A percentile compares a stretch with the other conserved stretches of the same genome.
Conservation (phyloP, 2,329 filamentous ascomycete genomes). For the Canariomyces notabilis region DNA sequence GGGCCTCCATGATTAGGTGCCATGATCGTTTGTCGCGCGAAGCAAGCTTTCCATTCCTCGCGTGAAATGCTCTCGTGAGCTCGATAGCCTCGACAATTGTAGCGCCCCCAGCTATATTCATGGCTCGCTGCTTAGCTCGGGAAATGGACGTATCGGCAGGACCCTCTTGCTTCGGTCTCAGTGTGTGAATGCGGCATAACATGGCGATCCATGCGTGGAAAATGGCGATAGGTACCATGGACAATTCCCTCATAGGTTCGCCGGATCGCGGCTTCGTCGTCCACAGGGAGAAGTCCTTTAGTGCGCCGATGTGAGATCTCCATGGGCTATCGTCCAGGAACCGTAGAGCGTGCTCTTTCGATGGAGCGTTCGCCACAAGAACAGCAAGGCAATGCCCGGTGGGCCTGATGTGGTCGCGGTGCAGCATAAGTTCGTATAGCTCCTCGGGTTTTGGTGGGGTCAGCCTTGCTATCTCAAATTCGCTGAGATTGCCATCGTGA, state of each 20-base stretch:
- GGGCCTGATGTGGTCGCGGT: slow-evolving; percentile 43
- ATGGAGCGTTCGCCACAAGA: slow-evolving; percentile 49
- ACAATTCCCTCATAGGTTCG: slow-evolving; percentile 11
- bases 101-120: neutral
- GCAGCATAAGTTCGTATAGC: slow-evolving; percentile 61
- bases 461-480: slow-evolving; percentile 60
- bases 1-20: slow-evolving; percentile 37
- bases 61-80: slow-evolving; percentile 28
- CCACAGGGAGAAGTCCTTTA: slow-evolving; percentile 13
- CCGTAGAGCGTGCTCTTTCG: slow-evolving; percentile 40
- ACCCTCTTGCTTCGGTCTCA: neutral
- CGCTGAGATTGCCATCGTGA: slow-evolving; percentile 53
- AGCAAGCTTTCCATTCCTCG: neutral
- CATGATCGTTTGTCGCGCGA: slow-evolving; percentile 35
- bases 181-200: slow-evolving; percentile 35
- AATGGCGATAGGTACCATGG: slow-evolving; percentile 30
- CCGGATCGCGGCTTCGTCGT: slow-evolving; percentile 14
- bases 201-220: slow-evolving; percentile 49
- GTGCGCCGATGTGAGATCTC: neutral
- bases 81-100: slow-evolving; percentile 31
- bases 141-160: neutral
- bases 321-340: slow-evolving; percentile 32
- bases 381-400: slow-evolving; percentile 47
- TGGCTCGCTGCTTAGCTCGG: neutral
- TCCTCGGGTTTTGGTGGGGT: slow-evolving; percentile 53